These are phyloP conservation scores for Akanthomyces dipterigenus DNA, from an alignment of 2,329 filamentous ascomycete genomes.

Conservation along the genomic window DNA sequence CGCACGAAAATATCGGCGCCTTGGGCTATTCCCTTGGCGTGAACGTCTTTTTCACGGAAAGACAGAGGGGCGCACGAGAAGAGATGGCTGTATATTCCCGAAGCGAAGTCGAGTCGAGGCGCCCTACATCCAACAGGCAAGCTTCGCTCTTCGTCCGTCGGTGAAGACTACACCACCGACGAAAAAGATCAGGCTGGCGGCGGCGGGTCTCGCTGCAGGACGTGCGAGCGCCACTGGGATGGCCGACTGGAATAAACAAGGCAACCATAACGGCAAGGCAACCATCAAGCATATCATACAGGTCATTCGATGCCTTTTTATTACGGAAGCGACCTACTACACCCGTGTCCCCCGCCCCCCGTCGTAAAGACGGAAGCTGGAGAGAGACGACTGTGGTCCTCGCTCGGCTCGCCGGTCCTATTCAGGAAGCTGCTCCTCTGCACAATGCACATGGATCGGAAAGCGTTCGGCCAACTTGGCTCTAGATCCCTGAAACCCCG, in stretches of 20 bases:
- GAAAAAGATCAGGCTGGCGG: neutral
- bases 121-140: neutral
- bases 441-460: neutral
- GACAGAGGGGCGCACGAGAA: neutral
- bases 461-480: neutral
- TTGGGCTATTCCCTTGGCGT: no score
- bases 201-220: conserved; percentile 2
- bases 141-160: neutral
- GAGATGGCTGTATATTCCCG: neutral
- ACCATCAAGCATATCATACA: neutral
- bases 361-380: neutral
- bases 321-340: neutral
- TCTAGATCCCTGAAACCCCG: neutral
- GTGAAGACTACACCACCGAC: neutral
- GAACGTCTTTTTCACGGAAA: no score
- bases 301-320: neutral
- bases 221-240: neutral
- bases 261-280: neutral
- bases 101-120: no score
- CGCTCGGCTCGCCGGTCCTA: neutral
- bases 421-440: neutral
- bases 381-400: neutral
- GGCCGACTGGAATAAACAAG: neutral
- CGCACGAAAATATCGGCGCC: no score
- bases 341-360: no score